These are phyloP conservation scores for Saccharomyces jurei DNA, from an alignment of 805 yeast species.

Conservation along the genomic window DNA sequence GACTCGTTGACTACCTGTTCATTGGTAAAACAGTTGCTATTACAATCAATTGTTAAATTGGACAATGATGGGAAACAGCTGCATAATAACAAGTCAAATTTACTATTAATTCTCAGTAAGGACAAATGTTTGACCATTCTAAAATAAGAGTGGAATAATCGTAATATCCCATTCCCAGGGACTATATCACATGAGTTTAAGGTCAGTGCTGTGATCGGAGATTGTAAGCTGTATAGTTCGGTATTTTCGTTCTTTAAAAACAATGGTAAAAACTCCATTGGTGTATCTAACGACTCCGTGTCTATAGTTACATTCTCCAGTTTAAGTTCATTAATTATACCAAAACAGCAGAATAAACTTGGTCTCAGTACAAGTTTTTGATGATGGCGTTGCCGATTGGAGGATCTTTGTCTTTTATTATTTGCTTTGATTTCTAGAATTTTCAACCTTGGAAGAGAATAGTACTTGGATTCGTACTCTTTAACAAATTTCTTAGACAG, in stretches of 20 bases:
- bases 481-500: slow-evolving; percentile 21
- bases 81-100: slow-evolving; percentile 41
- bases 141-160: slow-evolving; percentile 34
- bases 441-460: slow-evolving; percentile 24
- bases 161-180: slow-evolving; percentile 32
- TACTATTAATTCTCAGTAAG: slow-evolving; percentile 34
- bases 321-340: slow-evolving; percentile 36
- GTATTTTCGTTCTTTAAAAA: slow-evolving; percentile 15
- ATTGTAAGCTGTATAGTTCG: slow-evolving; percentile 26
- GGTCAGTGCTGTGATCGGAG: slow-evolving; percentile 30
- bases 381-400: background rate
- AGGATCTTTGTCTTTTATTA: slow-evolving; percentile 7
- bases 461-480: slow-evolving; percentile 23
- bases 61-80: slow-evolving; percentile 37
- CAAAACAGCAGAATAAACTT: slow-evolving; percentile 40
- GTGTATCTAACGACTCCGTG: slow-evolving; percentile 32
- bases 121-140: slow-evolving; percentile 33
- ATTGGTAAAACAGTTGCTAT: slow-evolving; percentile 37
- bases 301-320: slow-evolving; percentile 44
- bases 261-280: slow-evolving; percentile 28
- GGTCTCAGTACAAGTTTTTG: slow-evolving; percentile 27
- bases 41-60: slow-evolving; percentile 40
- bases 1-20: slow-evolving; percentile 17
- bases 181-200: slow-evolving; percentile 31
- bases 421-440: slow-evolving; percentile 19